Conservation (phyloP, 2,329 filamentous ascomycete genomes). For the Bipolaris oryzae region DNA sequence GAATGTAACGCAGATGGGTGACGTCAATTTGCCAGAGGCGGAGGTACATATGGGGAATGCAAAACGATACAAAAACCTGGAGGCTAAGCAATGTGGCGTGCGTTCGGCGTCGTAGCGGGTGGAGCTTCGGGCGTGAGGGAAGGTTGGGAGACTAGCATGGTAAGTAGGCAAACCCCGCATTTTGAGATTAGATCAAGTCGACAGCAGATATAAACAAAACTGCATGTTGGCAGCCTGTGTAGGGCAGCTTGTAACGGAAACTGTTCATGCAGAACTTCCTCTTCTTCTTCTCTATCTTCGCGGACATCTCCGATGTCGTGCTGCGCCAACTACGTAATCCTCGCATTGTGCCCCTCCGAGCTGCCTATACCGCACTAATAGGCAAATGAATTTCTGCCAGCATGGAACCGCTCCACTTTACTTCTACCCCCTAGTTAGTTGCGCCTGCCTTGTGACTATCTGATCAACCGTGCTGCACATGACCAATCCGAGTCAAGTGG, state of each 20-base stretch:
- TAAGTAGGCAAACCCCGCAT: slow-evolving; percentile 2
- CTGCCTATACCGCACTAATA: slow-evolving; percentile 1
- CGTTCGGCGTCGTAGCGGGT: slow-evolving; percentile 1
- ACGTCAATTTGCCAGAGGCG: slow-evolving; percentile 21
- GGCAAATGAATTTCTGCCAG: not conserved
- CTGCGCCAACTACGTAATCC: not conserved
- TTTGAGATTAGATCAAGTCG: not conserved
- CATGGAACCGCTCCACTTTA: slow-evolving; percentile 8
- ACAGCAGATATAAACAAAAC: not conserved
- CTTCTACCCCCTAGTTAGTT: slow-evolving; percentile 10
- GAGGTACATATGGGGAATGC: not conserved
- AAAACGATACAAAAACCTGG: slow-evolving; percentile 3
- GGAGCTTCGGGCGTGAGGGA: not conserved
- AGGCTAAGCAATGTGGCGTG: slow-evolving; percentile 15
- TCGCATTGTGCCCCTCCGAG: not conserved
- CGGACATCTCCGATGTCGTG: not conserved
- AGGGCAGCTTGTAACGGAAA: not conserved
- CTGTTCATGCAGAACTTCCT: not conserved
- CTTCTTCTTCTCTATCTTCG: not conserved
- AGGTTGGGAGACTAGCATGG: not conserved
- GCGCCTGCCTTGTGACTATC: slow-evolving; percentile 14
- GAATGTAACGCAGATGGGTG: slow-evolving; percentile 11
- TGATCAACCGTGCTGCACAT: slow-evolving; percentile 2
- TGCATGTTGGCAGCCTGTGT: not conserved
- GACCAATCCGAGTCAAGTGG: slow-evolving; percentile 2